phyloP scores from a whole-genome alignment of 139 green algal genomes.

The Tetraselmis chui region DNA sequence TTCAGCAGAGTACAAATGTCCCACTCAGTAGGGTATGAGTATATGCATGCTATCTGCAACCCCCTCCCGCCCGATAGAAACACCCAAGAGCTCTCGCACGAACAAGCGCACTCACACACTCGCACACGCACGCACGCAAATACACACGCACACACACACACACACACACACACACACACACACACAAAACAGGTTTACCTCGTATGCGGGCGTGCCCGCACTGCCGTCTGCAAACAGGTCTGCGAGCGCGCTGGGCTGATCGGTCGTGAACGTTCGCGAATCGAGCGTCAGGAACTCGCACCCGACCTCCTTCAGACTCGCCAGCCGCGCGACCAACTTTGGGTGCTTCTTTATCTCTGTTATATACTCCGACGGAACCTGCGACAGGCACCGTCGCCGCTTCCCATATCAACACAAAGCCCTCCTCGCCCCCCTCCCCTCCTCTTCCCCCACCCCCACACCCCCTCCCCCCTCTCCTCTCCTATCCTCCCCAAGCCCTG shows the following conservation, averaged over 20 bases:
- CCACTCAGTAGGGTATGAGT: too few relatives aligned
- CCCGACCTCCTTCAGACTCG: constrained; percentile 64
- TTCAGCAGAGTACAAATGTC: too few relatives aligned
- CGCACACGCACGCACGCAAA: too few relatives aligned
- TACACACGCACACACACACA: too few relatives aligned
- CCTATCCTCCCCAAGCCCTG: background rate
- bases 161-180: background rate
- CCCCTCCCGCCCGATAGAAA: too few relatives aligned
- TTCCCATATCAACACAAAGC: too few relatives aligned
- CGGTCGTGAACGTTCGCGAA: constrained; percentile 70
- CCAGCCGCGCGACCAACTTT: constrained; percentile 31
- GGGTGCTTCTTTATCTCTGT: constrained; percentile 42
- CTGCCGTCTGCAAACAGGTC: constrained; percentile 6
- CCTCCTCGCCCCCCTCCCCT: too few relatives aligned
- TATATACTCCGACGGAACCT: background rate
- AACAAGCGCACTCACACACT: too few relatives aligned
- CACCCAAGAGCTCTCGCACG: too few relatives aligned
- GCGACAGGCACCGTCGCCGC: too few relatives aligned
- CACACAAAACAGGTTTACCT: background rate
- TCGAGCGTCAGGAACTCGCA: constrained; percentile 72
- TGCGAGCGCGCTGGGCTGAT: constrained; percentile 50
- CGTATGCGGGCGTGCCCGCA: background rate
- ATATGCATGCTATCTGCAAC: too few relatives aligned
- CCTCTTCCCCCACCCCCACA: background rate
- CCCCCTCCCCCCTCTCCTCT: background rate